Base-by-base conservation (phyloP, 805 yeast species). In the Yamadazyma sp. region DNA sequence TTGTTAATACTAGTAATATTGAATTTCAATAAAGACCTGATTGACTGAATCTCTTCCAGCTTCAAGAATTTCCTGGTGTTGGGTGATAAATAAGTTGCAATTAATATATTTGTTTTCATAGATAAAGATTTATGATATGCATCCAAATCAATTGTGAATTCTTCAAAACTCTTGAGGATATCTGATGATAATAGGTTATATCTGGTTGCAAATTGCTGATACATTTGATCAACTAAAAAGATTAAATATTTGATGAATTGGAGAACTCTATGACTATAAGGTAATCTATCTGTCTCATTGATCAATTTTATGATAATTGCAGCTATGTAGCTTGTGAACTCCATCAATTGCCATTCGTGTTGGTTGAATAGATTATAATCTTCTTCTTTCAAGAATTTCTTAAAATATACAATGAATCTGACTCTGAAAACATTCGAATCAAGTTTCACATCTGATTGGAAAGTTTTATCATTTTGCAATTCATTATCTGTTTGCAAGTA, bases 301-400 rank as follows among this genome's bases (percentile, higher is more conserved):
- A 35, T 32, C 9, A 43, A 18, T 35, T 38, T 43, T 23, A 34
- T 24, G 11, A 29, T 35, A 16, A 39, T 32, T 2, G 28, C 31
- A 1, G 42, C 34, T 11, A 37, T 37, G 20, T 35, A 40, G 14
- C 35, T 31, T 4, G 38, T 9, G 13, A 43, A 34, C 24, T 43
- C 47, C 7, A 35, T 25, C 18, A 40, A 26, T 34, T 43, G 44
- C 44, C 47, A 43, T 33, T 37, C 40, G 21, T 39, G 20, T 10
- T 30, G 24, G 10, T 38, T 32, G 15, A 43, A 23, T 12, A 22
- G 7, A 27, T 23, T 26, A 5, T 14, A 24, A 23, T 35, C 30
- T 11, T 28, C 15, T 2, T n/a, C 19, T 23, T n/a, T 25, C 4
- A 35, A 25, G 10, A 14, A 17, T 10, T 29, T 35, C 23, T 30